These are phyloP conservation scores for Haplosporangium sp. DNA, from an alignment of 371 early-diverging fungal species.

Conservation along the genomic window DNA sequence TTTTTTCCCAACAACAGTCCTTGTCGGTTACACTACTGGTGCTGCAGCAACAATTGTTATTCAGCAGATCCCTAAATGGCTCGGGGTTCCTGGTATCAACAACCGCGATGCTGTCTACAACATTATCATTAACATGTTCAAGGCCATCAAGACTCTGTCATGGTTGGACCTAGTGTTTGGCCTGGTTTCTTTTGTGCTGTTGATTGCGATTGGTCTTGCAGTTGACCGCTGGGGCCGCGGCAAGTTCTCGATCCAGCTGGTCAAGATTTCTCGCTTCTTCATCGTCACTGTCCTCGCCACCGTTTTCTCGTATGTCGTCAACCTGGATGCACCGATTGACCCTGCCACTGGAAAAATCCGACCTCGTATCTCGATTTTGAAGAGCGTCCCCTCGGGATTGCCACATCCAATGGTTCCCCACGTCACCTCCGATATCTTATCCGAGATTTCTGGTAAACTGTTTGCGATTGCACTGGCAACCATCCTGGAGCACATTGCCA, in stretches of 20 bases:
- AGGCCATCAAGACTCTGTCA: slow-evolving; percentile 55
- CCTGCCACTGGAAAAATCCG: slow-evolving; percentile 26
- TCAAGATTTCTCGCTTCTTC: slow-evolving; percentile 74
- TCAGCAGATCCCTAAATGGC: slow-evolving; percentile 78
- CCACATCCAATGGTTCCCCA: slow-evolving; percentile 66
- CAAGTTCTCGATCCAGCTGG: slow-evolving; percentile 54
- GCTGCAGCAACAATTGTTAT: slow-evolving; percentile 83
- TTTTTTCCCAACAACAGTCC: slow-evolving; percentile 82
- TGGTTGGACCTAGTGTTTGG: slow-evolving; percentile 72
- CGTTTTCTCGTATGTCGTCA: slow-evolving; percentile 74
- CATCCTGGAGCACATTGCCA: slow-evolving; percentile 87
- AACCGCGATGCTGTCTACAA: slow-evolving; percentile 68
- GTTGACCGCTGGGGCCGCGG: slow-evolving; percentile 55
- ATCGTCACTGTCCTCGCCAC: slow-evolving; percentile 84
- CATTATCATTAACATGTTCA: slow-evolving; percentile 68
- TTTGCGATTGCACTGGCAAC: slow-evolving; percentile 77
- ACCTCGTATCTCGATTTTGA: slow-evolving; percentile 64
- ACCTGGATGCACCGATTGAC: slow-evolving; percentile 41
- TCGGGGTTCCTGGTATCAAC: slow-evolving; percentile 77
- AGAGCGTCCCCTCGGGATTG: slow-evolving; percentile 79
- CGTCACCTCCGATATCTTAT: slow-evolving; percentile 57
- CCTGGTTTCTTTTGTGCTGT: slow-evolving; percentile 62
- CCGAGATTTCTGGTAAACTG: slow-evolving; percentile 62
- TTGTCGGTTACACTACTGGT: slow-evolving; percentile 81
- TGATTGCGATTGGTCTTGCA: slow-evolving; percentile 56